Conservation (phyloP, 306 rosid genomes). For the Dicorynia guianensis region DNA sequence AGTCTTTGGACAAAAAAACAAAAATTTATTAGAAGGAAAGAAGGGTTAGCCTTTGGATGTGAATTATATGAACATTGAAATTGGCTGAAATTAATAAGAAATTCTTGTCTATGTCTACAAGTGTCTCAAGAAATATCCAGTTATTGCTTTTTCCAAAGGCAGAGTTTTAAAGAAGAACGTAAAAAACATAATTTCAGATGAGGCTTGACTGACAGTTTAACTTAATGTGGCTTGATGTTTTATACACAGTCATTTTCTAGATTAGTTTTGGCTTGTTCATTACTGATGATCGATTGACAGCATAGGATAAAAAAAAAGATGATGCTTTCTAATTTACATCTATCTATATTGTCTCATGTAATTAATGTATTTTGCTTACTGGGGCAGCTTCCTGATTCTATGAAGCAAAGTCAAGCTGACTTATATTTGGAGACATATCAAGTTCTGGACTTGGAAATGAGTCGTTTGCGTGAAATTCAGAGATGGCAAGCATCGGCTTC, state of each 20-base stretch:
- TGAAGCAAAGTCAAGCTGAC: conserved; percentile 99
- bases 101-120: background rate
- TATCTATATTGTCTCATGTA: conserved; percentile 20
- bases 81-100: no score
- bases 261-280: conserved; percentile 18
- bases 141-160: conserved; percentile 15
- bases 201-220: conserved; percentile 20
- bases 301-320: conserved; percentile 4
- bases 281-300: conserved; percentile 19
- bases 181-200: background rate
- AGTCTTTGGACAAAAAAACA: conserved; percentile 20
- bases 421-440: conserved; percentile 95
- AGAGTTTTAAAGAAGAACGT: background rate
- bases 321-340: conserved; percentile 28
- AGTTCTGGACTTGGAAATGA: conserved; percentile 99
- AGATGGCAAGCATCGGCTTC: conserved; percentile 98
- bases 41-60: background rate
- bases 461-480: conserved; percentile 97
- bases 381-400: conserved; percentile 94
- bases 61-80: no score
- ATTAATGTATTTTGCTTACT: conserved; percentile 31
- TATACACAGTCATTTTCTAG: conserved; percentile 16
- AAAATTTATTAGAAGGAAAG: conserved; percentile 15
- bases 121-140: conserved; percentile 9
- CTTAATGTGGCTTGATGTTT: conserved; percentile 35